Evolutionary conservation across 106 monocot species (phyloP).

Genomic region (Allium cepa): DNA sequence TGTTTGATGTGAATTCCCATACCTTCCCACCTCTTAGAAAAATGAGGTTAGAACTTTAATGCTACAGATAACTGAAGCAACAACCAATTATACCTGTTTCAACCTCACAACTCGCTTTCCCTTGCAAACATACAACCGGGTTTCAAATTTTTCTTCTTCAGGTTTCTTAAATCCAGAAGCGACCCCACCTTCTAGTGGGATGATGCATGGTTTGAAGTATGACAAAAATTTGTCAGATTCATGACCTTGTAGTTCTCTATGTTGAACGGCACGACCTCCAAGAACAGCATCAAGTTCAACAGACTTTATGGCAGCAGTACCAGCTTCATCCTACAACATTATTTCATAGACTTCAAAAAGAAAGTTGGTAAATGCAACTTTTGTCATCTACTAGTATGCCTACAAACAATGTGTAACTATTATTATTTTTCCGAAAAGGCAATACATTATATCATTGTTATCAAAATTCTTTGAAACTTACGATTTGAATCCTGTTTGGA

Average conservation of each 20-base stretch:
- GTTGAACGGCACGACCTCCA: slow-evolving; percentile 72
- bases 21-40: neutral
- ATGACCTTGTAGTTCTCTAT: slow-evolving; percentile 65
- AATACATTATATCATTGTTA: neutral
- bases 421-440: too few relatives aligned
- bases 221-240: slow-evolving; percentile 78
- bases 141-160: slow-evolving; percentile 52
- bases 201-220: slow-evolving; percentile 65
- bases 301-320: slow-evolving; percentile 67
- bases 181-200: slow-evolving; percentile 65
- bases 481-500: too few relatives aligned
- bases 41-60: neutral
- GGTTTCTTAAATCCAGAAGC: slow-evolving; percentile 46
- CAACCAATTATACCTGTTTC: slow-evolving; percentile 36
- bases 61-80: too few relatives aligned
- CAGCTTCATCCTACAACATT: slow-evolving; percentile 62
- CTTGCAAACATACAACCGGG: slow-evolving; percentile 51
- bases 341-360: slow-evolving; percentile 12
- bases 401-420: too few relatives aligned
- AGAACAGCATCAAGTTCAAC: slow-evolving; percentile 39
- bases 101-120: slow-evolving; percentile 58
- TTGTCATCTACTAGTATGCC: too few relatives aligned
- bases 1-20: too few relatives aligned
- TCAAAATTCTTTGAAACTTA: too few relatives aligned
- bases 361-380: too few relatives aligned